Evolutionary conservation across 1,284 basidiomycete genomes (phyloP).

Genomic region (Xanthoconium separans): DNA sequence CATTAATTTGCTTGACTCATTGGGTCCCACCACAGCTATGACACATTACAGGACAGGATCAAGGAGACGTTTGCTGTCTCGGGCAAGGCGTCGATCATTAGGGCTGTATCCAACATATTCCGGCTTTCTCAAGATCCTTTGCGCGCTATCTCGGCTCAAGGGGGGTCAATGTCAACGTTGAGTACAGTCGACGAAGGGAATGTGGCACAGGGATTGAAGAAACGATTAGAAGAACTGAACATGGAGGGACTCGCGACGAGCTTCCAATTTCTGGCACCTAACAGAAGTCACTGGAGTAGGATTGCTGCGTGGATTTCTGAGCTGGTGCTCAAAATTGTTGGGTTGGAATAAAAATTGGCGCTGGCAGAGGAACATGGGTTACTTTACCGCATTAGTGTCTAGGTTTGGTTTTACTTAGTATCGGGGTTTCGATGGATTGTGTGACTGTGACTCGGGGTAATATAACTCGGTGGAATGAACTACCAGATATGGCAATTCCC

Average conservation of each 20-base stretch:
- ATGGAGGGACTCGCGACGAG: conserved; percentile 71
- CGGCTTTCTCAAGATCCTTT: conserved; percentile 60
- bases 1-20: conserved; percentile 10
- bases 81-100: conserved; percentile 70
- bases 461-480: no score
- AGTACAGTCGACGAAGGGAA: conserved; percentile 57
- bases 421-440: no score
- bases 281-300: conserved; percentile 56
- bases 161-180: conserved; percentile 63
- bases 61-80: conserved; percentile 75
- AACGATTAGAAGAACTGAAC: conserved; percentile 56
- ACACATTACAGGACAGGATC: conserved; percentile 75
- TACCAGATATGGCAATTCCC: conserved; percentile 24
- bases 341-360: conserved; percentile 28
- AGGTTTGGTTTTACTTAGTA: no score
- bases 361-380: no score
- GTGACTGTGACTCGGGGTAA: no score
- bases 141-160: conserved; percentile 38
- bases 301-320: conserved; percentile 75
- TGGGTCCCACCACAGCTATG: conserved; percentile 53
- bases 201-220: conserved; percentile 26
- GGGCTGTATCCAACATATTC: conserved; percentile 73
- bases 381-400: no score
- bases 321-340: conserved; percentile 58
- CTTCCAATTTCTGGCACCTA: conserved; percentile 65